A percentile compares a stretch with the other conserved stretches of the same genome.
These are phyloP conservation scores for Aspergillus sclerotioniger DNA, from an alignment of 495 filamentous ascomycete species.

Conservation along the genomic window DNA sequence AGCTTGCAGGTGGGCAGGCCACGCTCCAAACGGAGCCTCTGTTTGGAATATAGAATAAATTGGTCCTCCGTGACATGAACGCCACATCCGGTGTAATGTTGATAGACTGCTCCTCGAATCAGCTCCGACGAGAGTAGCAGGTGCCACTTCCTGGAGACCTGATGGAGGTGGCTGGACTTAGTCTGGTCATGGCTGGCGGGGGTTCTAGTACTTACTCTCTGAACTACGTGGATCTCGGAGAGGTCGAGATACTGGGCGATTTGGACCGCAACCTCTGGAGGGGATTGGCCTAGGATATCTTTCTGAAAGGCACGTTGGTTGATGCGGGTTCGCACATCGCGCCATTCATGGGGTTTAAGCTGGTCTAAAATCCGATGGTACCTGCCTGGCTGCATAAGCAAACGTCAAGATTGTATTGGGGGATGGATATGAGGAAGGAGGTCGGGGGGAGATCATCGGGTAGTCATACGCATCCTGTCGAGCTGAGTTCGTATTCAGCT, in stretches of 20 bases:
- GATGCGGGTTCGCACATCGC: constrained; percentile 26
- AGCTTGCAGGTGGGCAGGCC: constrained; percentile 16
- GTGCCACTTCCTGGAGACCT: constrained; percentile 38
- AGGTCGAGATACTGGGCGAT: constrained; percentile 25
- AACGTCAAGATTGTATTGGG: too few relatives aligned
- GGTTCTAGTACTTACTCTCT: constrained; percentile 25
- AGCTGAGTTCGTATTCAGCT: constrained; percentile 10
- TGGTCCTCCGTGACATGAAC: not conserved
- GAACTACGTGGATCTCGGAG: constrained; percentile 26
- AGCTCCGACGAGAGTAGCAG: constrained; percentile 26
- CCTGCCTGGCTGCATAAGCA: constrained; percentile 15
- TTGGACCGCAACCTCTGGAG: constrained; percentile 30
- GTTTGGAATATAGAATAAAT: constrained; percentile 20
- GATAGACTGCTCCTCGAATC: constrained; percentile 17
- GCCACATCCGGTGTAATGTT: constrained; percentile 14
- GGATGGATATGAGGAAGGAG: not conserved
- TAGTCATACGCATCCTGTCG: constrained; percentile 18
- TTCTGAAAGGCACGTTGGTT: constrained; percentile 23
- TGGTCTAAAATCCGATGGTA: constrained; percentile 29
- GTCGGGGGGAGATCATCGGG: too few relatives aligned
- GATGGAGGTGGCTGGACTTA: not conserved
- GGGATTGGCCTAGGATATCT: constrained; percentile 36
- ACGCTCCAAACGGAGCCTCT: constrained; percentile 20
- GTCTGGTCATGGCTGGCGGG: not conserved
- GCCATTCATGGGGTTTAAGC: constrained; percentile 32